Evolutionary conservation across 306 rosid species (phyloP), one percentile per base, ranked within the genome.

Genomic region (Luffa acutangula): DNA sequence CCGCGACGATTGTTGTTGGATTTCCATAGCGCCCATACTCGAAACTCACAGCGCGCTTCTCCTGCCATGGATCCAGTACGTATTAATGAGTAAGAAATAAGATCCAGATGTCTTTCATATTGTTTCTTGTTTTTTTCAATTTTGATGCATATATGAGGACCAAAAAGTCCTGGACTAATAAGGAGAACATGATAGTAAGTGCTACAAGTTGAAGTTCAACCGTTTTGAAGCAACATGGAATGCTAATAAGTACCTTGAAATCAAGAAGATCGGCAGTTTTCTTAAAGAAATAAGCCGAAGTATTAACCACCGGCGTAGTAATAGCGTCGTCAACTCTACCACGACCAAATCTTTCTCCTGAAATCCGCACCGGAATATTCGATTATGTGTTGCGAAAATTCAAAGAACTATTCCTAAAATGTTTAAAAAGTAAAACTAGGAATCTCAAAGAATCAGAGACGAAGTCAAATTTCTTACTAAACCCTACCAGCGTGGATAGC

Each of bases 21-120:
- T 92, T 94, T 64, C 98, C 98, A 84, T 94, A 94, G 58, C 98
- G 97, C 59, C 97, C 98, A 31, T 94, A 94, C 79, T 94, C 98
- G 77, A 89, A 94, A 85, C 98, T 94, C 2, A 42, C 78, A 0
- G 76, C 64, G 36, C 97, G 98, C 81, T 92, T 91, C 88, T 94
- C 98, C 98, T 94, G 82, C 64, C 14, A 84, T 18, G 81, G 11
- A 63, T 56, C 36, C n/a, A 18, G 51, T 82, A n/a, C n/a, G 62
- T 8, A 66, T 18, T 57, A 59, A 18, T 8, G 58, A 18, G 69
- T 56, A 57, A 9, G 18, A 78, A 78, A 6, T 43, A 73, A 72
- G 56, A 31, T 13, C 58, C 43, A 31, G 14, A 72, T 7, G 53
- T 9, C 20, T 42, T 9, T 21, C 8, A 31, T 1, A 14, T 15